phyloP scores from a whole-genome alignment of 306 rosid species.

The Heteromeles arbutifolia region DNA sequence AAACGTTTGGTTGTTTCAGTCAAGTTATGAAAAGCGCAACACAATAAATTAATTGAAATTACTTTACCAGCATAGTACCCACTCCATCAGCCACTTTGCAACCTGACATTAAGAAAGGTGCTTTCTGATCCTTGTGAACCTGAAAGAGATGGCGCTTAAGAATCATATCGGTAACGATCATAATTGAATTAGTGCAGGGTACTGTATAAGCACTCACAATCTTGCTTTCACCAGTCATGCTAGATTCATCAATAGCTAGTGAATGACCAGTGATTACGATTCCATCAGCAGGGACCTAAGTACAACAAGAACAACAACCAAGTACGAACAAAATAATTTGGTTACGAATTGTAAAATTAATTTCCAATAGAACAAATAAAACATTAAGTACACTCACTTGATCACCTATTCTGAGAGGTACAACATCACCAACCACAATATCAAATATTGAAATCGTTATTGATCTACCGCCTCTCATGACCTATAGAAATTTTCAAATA shows the following conservation, averaged over 20 bases:
- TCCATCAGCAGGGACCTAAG: constrained; percentile 97
- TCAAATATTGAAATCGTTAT: constrained; percentile 76
- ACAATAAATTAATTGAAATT: not conserved
- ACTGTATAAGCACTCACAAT: constrained; percentile 46
- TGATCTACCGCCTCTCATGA: constrained; percentile 77
- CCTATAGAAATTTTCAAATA: constrained; percentile 46
- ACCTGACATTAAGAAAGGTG: constrained; percentile 96
- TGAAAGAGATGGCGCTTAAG: constrained; percentile 38
- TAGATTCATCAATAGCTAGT: constrained; percentile 89
- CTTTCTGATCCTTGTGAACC: constrained; percentile 79
- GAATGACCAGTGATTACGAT: constrained; percentile 76
- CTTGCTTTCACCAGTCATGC: constrained; percentile 99
- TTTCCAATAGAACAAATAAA: constrained; percentile 18
- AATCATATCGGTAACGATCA: constrained; percentile 20
- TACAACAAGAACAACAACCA: no score
- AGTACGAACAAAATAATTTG: not conserved
- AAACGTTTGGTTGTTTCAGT: not conserved
- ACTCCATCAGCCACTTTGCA: constrained; percentile 98
- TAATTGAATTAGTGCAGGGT: constrained; percentile 10
- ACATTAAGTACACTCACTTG: constrained; percentile 50
- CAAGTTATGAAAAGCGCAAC: not conserved
- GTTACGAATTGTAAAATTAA: not conserved
- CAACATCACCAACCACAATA: constrained; percentile 91
- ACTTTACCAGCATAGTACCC: constrained; percentile 86
- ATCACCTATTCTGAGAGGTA: constrained; percentile 92